phyloP scores from a whole-genome alignment of 257 asterid species.

The Penstemon barbatus region DNA sequence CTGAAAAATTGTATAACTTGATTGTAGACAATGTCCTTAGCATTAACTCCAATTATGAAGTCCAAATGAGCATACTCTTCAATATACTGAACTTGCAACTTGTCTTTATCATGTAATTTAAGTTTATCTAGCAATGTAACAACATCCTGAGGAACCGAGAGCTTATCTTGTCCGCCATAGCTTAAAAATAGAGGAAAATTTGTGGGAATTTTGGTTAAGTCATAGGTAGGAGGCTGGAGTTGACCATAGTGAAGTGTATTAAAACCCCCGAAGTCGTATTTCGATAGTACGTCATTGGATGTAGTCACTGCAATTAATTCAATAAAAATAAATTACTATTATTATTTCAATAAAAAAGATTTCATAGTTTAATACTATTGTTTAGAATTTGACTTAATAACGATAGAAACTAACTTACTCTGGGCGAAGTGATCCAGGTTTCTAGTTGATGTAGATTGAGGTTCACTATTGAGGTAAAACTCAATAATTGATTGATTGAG shows the following conservation, averaged over 20 bases:
- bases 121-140: constrained; percentile 40
- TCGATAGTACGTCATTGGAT: no score
- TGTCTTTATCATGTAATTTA: constrained; percentile 33
- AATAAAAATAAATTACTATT: constrained; percentile 3
- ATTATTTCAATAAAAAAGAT: no score
- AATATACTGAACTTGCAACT: constrained; percentile 53
- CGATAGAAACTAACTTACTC: constrained; percentile 38
- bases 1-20: constrained; percentile 31
- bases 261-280: no score
- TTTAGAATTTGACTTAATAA: no score
- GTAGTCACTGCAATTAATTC: no score
- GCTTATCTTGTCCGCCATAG: neutral
- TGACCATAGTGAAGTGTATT: no score
- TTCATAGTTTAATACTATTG: neutral
- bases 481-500: constrained; percentile 43
- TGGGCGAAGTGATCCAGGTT: constrained; percentile 67
- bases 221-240: no score
- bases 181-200: no score
- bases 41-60: constrained; percentile 53
- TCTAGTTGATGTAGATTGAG: constrained; percentile 67
- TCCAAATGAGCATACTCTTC: constrained; percentile 65
- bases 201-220: no score
- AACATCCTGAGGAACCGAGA: constrained; percentile 57
- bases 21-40: constrained; percentile 52
- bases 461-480: constrained; percentile 45